phyloP scores from a whole-genome alignment of 352 stramenopile species.

The Hyaloperonospora brassicae region DNA sequence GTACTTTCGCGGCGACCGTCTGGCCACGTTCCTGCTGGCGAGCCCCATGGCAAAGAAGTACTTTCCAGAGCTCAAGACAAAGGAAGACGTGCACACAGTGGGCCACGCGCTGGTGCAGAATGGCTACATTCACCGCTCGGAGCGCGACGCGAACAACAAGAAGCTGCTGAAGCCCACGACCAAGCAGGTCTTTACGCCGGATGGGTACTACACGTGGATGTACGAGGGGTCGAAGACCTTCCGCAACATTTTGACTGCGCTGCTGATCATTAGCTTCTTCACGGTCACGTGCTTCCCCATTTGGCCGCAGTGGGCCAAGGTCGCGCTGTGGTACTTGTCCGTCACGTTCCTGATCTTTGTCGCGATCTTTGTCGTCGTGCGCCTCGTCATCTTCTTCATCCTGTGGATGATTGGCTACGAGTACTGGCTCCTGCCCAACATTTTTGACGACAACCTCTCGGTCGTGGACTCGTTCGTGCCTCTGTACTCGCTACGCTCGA shows the following conservation, averaged over 20 bases:
- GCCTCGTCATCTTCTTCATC: conserved; percentile 94
- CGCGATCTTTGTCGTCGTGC: conserved; percentile 93
- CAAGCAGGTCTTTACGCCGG: conserved; percentile 90
- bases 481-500: conserved; percentile 84
- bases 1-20: conserved; percentile 87
- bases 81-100: conserved; percentile 71
- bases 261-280: conserved; percentile 96
- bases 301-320: conserved; percentile 97
- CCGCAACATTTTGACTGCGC: conserved; percentile 94
- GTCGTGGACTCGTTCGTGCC: conserved; percentile 98
- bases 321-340: conserved; percentile 97
- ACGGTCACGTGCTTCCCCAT: conserved; percentile 98
- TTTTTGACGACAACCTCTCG: conserved; percentile 97
- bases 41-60: conserved; percentile 76
- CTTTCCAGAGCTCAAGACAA: conserved; percentile 70
- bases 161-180: conserved; percentile 73
- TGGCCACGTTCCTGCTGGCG: conserved; percentile 71
- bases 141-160: conserved; percentile 81
- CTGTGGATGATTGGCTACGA: conserved; percentile 94
- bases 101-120: conserved; percentile 67
- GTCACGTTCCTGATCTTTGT: conserved; percentile 99
- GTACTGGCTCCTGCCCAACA: conserved; percentile 98
- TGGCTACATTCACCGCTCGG: conserved; percentile 83
- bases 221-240: conserved; percentile 97
- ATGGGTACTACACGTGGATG: conserved; percentile 98